phyloP scores from a whole-genome alignment of 306 rosid genomes.

The Ammopiptanthus mongolicus region DNA sequence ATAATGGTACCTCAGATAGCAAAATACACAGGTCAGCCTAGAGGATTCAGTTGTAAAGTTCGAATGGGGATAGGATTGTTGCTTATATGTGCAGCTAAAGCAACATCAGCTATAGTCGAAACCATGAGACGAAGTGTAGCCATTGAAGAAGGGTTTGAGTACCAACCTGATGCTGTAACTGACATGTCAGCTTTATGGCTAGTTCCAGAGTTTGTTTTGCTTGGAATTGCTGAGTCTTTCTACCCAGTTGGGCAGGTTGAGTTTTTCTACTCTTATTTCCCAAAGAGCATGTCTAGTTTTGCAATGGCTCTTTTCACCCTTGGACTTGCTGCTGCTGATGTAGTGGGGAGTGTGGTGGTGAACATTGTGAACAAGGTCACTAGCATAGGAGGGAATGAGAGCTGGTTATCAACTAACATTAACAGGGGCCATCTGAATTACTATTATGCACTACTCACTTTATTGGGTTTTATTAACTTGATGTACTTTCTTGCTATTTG shows the following conservation, averaged over 20 bases:
- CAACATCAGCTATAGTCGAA: constrained; percentile 23
- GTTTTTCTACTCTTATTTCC: constrained; percentile 32
- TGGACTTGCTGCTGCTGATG: constrained; percentile 26
- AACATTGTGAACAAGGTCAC: constrained; percentile 30
- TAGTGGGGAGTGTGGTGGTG: constrained; percentile 22
- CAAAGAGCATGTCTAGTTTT: constrained; percentile 43
- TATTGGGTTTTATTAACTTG: constrained; percentile 29
- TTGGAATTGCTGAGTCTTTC: constrained; percentile 37
- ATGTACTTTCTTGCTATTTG: constrained; percentile 36
- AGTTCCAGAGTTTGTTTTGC: constrained; percentile 27
- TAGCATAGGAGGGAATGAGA: constrained; percentile 29
- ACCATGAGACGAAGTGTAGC: constrained; percentile 22
- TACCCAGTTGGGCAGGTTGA: constrained; percentile 37
- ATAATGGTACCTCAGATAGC: constrained; percentile 27
- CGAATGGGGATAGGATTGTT: constrained; percentile 34
- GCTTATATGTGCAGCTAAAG: constrained; percentile 12
- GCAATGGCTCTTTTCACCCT: constrained; percentile 41
- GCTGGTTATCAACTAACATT: constrained; percentile 51
- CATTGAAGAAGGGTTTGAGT: constrained; percentile 22
- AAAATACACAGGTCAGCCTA: constrained; percentile 24
- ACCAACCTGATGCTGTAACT: constrained; percentile 20
- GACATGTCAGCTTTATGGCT: constrained; percentile 44
- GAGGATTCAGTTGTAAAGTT: constrained; percentile 25
- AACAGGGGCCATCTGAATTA: constrained; percentile 42
- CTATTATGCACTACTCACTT: constrained; percentile 28